phyloP scores from a whole-genome alignment of 352 stramenopile species.

The Albugo candida region DNA sequence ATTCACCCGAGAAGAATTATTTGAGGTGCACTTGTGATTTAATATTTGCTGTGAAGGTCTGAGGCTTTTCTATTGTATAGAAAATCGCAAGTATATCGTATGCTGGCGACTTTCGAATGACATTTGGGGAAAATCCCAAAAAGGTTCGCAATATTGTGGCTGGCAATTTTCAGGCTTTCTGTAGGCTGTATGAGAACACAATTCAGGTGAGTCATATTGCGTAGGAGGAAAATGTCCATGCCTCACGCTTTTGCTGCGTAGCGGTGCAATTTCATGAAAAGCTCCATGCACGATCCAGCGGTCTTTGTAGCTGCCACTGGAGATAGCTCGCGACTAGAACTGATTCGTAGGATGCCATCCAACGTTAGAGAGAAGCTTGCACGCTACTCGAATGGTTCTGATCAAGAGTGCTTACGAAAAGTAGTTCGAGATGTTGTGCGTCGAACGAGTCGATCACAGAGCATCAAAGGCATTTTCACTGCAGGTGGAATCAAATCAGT shows the following conservation, averaged over 20 bases:
- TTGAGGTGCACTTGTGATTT: slow-evolving; percentile 27
- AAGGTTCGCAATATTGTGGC: slow-evolving; percentile 84
- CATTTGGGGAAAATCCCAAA: slow-evolving; percentile 77
- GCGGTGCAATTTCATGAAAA: no score
- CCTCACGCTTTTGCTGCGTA: neutral
- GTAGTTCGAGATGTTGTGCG: slow-evolving; percentile 35
- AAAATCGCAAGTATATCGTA: slow-evolving; percentile 82
- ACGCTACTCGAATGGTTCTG: neutral
- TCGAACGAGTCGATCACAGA: slow-evolving; percentile 72
- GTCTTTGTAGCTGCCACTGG: slow-evolving; percentile 14
- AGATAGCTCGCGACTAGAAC: slow-evolving; percentile 17
- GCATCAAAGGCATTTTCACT: slow-evolving; percentile 77
- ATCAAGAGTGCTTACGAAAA: slow-evolving; percentile 12
- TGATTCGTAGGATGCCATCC: slow-evolving; percentile 31
- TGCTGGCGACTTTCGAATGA: slow-evolving; percentile 79
- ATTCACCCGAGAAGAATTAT: slow-evolving; percentile 65
- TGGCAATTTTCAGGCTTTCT: slow-evolving; percentile 60
- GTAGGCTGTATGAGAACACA: slow-evolving; percentile 46
- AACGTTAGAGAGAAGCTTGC: slow-evolving; percentile 22
- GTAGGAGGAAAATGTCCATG: neutral
- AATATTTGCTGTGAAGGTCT: neutral
- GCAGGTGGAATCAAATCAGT: slow-evolving; percentile 62
- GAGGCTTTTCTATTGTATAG: slow-evolving; percentile 13
- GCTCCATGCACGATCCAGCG: no score
- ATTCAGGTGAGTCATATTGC: slow-evolving; percentile 26